Evolutionary conservation across 129 eudicot species (phyloP).

Genomic region (Flaveria ramosissima): DNA sequence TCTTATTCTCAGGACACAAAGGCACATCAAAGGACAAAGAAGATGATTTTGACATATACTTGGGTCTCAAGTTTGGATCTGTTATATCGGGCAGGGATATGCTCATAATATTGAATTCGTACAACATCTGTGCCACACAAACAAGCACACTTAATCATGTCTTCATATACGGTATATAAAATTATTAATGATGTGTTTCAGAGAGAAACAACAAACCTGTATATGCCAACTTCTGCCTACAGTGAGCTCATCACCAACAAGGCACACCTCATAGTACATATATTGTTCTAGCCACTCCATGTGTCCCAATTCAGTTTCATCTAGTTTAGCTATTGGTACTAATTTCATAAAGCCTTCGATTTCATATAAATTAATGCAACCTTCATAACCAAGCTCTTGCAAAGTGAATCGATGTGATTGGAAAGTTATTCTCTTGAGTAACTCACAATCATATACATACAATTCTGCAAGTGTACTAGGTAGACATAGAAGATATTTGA

Average conservation of each 20-base stretch:
- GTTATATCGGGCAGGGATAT: constrained; percentile 19
- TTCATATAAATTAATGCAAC: constrained; percentile 15
- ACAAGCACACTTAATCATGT: neutral
- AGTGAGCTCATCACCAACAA: constrained; percentile 33
- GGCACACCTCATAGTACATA: constrained; percentile 4
- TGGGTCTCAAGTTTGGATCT: neutral
- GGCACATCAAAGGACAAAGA: constrained; percentile 15
- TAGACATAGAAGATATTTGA: constrained; percentile 9
- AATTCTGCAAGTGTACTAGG: constrained; percentile 36
- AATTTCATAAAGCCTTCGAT: constrained; percentile 31
- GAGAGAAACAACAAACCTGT: constrained; percentile 19
- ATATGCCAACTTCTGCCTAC: neutral
- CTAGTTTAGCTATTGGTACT: neutral
- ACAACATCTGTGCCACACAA: constrained; percentile 19
- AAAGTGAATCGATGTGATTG: constrained; percentile 12
- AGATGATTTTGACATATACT: neutral
- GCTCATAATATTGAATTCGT: constrained; percentile 29
- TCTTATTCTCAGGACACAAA: neutral
- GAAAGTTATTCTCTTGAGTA: constrained; percentile 18
- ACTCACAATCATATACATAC: constrained; percentile 18
- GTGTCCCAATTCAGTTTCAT: constrained; percentile 25
- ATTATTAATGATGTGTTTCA: neutral
- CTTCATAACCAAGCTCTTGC: constrained; percentile 30
- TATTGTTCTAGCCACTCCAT: constrained; percentile 25
- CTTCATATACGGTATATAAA: neutral